Evolutionary conservation across 192 early-diverging fungal genomes (phyloP).

Genomic region (Coemansia sp.): DNA sequence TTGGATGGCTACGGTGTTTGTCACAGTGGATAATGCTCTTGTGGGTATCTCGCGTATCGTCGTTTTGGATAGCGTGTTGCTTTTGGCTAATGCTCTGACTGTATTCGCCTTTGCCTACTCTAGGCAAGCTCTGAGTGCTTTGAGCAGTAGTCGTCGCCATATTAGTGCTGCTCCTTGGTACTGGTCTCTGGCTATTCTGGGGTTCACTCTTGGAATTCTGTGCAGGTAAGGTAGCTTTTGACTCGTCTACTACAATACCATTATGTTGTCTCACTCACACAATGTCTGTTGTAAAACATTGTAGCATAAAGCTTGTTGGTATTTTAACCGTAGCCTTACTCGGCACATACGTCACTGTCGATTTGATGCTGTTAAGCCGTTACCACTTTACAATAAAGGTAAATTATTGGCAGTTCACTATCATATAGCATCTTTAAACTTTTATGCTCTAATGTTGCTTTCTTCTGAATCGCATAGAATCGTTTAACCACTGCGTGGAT

Average conservation of each 20-base stretch:
- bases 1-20: slow-evolving; percentile 71
- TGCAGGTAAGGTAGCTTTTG: slow-evolving; percentile 55
- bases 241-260: neutral
- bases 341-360: slow-evolving; percentile 77
- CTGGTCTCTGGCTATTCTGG: slow-evolving; percentile 78
- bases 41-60: slow-evolving; percentile 83
- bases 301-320: slow-evolving; percentile 93
- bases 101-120: slow-evolving; percentile 69
- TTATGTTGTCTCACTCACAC: neutral
- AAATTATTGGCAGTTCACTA: slow-evolving; percentile 64
- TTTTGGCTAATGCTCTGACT: slow-evolving; percentile 74
- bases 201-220: slow-evolving; percentile 70
- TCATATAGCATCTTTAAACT: neutral
- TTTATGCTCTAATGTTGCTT: neutral
- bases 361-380: slow-evolving; percentile 62
- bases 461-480: slow-evolving; percentile 52
- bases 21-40: slow-evolving; percentile 67
- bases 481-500: slow-evolving; percentile 74
- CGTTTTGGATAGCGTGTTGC: slow-evolving; percentile 91
- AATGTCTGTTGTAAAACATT: neutral
- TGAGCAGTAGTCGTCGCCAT: neutral
- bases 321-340: slow-evolving; percentile 84
- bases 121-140: slow-evolving; percentile 56
- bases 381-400: neutral
- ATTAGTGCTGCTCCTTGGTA: slow-evolving; percentile 65